Conservation (phyloP, 306 rosid species). For the Pterocarpus santalinus region DNA sequence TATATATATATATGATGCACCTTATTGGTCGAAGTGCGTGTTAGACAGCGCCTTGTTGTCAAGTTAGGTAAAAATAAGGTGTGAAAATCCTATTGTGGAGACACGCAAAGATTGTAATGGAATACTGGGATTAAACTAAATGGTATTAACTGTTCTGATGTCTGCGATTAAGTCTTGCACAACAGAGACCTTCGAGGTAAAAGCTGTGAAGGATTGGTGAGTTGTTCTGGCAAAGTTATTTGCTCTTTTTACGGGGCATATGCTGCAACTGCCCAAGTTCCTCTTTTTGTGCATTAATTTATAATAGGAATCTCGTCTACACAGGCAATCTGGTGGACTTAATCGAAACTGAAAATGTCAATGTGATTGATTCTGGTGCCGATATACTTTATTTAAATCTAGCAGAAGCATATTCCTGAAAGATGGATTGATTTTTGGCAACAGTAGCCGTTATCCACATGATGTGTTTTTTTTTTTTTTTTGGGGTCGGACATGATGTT, state of each 20-base stretch:
- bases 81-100: not conserved
- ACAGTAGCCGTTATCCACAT: not conserved
- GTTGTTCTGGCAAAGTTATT: constrained; percentile 37
- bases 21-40: no score
- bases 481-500: no score
- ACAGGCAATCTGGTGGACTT: not conserved
- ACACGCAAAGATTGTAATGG: not conserved
- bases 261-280: constrained; percentile 3
- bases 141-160: constrained; percentile 4
- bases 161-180: no score
- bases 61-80: not conserved
- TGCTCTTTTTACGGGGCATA: constrained; percentile 26
- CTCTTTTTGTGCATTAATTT: constrained; percentile 49
- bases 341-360: constrained; percentile 1
- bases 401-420: constrained; percentile 26
- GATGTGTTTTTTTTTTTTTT: no score
- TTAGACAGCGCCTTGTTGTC: no score
- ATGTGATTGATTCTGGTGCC: constrained; percentile 17
- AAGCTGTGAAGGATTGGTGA: constrained; percentile 7
- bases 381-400: not conserved
- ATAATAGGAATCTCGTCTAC: constrained; percentile 55
- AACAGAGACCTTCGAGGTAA: not conserved
- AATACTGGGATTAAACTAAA: not conserved
- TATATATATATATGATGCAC: no score
- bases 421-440: not conserved